Conservation (phyloP, 2,329 filamentous ascomycete genomes). For the Colletotrichum liaoningense region DNA sequence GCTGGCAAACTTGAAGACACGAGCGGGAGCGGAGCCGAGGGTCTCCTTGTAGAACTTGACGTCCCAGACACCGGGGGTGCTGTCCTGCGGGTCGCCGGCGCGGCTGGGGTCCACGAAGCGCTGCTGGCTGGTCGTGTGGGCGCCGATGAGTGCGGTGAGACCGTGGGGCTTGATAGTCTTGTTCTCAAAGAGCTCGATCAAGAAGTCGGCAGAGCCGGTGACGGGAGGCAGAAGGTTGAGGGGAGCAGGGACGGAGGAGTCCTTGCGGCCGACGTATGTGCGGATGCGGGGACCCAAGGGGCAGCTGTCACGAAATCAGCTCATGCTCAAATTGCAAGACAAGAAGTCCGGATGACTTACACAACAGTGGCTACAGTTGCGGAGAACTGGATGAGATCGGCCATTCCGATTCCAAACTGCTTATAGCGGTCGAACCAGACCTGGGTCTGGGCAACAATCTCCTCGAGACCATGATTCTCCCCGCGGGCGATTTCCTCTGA, state of each 20-base stretch:
- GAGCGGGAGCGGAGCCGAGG: conserved; percentile 44
- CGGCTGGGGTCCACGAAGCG: conserved; percentile 53
- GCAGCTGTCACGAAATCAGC: conserved; percentile 37
- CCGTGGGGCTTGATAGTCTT: conserved; percentile 64
- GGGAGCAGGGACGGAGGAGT: conserved; percentile 52
- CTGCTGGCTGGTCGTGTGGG: conserved; percentile 64
- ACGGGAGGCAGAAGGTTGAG: conserved; percentile 55
- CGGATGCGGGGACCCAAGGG: conserved; percentile 59
- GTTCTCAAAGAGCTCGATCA: conserved; percentile 60
- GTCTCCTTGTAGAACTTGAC: conserved; percentile 60
- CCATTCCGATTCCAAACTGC: conserved; percentile 54
- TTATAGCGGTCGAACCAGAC: conserved; percentile 53
- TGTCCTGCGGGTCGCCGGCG: conserved; percentile 60
- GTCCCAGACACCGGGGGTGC: conserved; percentile 64
- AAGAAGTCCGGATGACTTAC: neutral
- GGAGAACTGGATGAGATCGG: conserved; percentile 66
- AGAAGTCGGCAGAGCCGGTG: conserved; percentile 53
- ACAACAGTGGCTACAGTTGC: conserved; percentile 60
- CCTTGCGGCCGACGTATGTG: conserved; percentile 62
- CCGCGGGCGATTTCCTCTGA: conserved; percentile 47
- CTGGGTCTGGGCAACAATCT: conserved; percentile 52
- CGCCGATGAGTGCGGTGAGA: conserved; percentile 65
- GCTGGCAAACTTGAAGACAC: conserved; percentile 54
- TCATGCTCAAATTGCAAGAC: neutral
- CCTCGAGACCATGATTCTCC: conserved; percentile 60